phyloP scores from a whole-genome alignment of 106 monocot species.

The Platanthera guangdongensis region DNA sequence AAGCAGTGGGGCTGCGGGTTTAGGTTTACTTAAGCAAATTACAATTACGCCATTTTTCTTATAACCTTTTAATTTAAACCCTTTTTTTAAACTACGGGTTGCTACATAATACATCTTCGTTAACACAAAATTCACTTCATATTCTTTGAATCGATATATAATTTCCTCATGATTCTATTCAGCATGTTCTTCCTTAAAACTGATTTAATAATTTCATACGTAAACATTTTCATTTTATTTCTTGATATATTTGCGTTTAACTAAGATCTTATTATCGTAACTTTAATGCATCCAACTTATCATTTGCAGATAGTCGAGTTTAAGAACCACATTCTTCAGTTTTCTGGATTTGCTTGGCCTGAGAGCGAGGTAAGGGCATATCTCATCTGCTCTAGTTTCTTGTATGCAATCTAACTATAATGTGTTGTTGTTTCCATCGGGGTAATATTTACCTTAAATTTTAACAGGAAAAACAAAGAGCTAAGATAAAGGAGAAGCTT shows the following conservation, averaged over 20 bases:
- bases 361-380: constrained; percentile 54
- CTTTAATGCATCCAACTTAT: background rate
- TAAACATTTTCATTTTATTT: background rate
- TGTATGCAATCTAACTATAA: background rate
- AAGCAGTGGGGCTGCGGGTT: too few species aligned
- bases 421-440: constrained; percentile 4
- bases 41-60: too few species aligned
- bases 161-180: too few species aligned
- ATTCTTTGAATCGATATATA: too few species aligned
- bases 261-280: too few species aligned
- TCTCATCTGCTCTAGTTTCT: background rate
- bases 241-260: background rate
- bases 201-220: background rate
- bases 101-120: too few species aligned
- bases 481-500: constrained; percentile 55
- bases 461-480: constrained; percentile 54
- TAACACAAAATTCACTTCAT: too few species aligned
- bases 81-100: too few species aligned
- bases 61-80: too few species aligned
- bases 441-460: constrained; percentile 2
- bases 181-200: too few species aligned
- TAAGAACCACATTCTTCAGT: constrained; percentile 62
- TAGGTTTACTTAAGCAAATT: too few species aligned
- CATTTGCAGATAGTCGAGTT: constrained; percentile 54
- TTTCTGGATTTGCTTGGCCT: constrained; percentile 87